A percentile compares a stretch with the other conserved stretches of the same genome.
Evolutionary conservation across 768 basidiomycete genomes (phyloP).

Genomic region (Suillus brevipes): DNA sequence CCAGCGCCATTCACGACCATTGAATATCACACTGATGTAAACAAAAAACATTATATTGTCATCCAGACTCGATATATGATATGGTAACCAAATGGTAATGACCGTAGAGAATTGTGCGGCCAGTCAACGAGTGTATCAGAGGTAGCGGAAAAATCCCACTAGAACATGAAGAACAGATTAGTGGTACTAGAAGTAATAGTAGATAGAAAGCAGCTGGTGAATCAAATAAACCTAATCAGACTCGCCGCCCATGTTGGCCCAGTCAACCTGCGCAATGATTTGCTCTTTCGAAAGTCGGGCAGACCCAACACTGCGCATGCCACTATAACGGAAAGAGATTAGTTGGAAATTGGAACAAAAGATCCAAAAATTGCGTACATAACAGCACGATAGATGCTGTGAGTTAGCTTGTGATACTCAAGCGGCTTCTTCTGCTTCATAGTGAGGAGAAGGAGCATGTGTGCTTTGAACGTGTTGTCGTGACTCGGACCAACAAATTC

Average conservation of each 20-base stretch:
- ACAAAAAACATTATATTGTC: not conserved
- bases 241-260: not conserved
- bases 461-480: slow-evolving; percentile 1
- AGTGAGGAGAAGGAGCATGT: not conserved
- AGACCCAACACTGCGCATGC: not conserved
- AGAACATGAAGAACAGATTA: too few species aligned
- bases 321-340: not conserved
- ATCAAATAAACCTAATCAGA: not conserved
- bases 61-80: not conserved
- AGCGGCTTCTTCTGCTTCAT: not conserved
- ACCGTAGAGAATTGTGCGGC: not conserved
- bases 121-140: not conserved
- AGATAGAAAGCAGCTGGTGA: not conserved
- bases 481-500: not conserved
- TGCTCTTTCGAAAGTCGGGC: not conserved
- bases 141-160: too few species aligned
- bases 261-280: not conserved
- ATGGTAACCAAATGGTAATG: not conserved
- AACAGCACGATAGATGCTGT: not conserved
- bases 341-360: not conserved
- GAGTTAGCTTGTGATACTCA: slow-evolving; percentile 3
- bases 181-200: not conserved
- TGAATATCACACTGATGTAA: not conserved
- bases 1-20: not conserved
- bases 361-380: not conserved